phyloP scores from a whole-genome alignment of 805 yeast species.

The Candida tammaniensis region DNA sequence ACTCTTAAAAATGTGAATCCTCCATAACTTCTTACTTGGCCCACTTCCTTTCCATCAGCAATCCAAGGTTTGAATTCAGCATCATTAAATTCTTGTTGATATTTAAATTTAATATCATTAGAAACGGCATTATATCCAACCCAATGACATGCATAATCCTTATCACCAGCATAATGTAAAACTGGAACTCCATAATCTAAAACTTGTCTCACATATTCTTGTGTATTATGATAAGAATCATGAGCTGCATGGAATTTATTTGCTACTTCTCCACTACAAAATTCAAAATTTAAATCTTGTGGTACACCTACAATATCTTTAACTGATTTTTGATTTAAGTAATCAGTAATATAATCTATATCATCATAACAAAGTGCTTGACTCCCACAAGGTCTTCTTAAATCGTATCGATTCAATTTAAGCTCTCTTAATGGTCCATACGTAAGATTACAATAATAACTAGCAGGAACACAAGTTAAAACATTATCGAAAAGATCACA shows the following conservation, averaged over 20 bases:
- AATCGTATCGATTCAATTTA: conserved; percentile 10
- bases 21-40: conserved; percentile 31
- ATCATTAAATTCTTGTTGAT: conserved; percentile 16
- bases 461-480: conserved; percentile 7
- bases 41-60: conserved; percentile 25
- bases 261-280: conserved; percentile 43
- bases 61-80: conserved; percentile 36
- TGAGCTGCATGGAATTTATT: conserved; percentile 47
- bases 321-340: conserved; percentile 50
- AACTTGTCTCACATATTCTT: conserved; percentile 47
- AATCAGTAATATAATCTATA: conserved; percentile 44
- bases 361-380: conserved; percentile 43
- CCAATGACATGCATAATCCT: conserved; percentile 91
- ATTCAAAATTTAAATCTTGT: conserved; percentile 35
- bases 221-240: conserved; percentile 62
- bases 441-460: conserved; percentile 9
- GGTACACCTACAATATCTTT: conserved; percentile 52
- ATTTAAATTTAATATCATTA: conserved; percentile 17
- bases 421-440: conserved; percentile 4
- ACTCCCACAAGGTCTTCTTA: conserved; percentile 11
- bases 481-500: conserved; percentile 3
- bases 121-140: conserved; percentile 70
- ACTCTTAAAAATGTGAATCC: conserved; percentile 35
- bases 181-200: conserved; percentile 63
- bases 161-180: conserved; percentile 85